Evolutionary conservation across 805 yeast species (phyloP), one percentile per base, ranked within the genome.

Genomic region (Pichia ethanolica): DNA sequence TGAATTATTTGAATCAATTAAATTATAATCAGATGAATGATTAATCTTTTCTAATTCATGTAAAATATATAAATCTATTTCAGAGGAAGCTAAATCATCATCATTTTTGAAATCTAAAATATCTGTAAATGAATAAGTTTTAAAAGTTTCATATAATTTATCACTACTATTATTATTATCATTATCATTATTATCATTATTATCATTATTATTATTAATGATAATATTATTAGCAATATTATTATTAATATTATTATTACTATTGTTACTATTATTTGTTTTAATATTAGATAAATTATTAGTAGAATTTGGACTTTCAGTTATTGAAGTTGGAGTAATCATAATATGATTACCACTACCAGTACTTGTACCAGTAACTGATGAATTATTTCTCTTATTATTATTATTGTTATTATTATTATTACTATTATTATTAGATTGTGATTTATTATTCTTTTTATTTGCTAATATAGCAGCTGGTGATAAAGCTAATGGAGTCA

Each of bases 31-130:
- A 34, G 40, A 42, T 14, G 39, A 32, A 10, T 36, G 35, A 30
- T 32, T 45, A 8, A 42, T 32, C 7, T 39, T 48, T 36, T 52
- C 47, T 2, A 57, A 25, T 35, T 56, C 59, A 41, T 56, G 55
- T 10, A 63, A 46, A 28, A 58, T 51, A 35, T 57, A 61, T 28
- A 53, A 53, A 36, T 62, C 65, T 34, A 51, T 48, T 9, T 60
- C 63, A 26, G 50, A 47, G 0, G 59, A 46, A 12, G 60, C 47
- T 9, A 53, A 36, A 26, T 55, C 49, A 10, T 46, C 57, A 44
- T 63, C 67, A 40, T 58, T 57, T 28, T 55, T 59, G 27, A 62
- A 46, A 43, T 60, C 59, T 42, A 60, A 35, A 25, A 64, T 45
- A 41, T 63, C 64, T 12, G 62, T 56, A 35, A 64, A 53, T 36